These are phyloP conservation scores for Papiliotrema flavescens DNA, from an alignment of 1,284 basidiomycete genomes.

Conservation along the genomic window DNA sequence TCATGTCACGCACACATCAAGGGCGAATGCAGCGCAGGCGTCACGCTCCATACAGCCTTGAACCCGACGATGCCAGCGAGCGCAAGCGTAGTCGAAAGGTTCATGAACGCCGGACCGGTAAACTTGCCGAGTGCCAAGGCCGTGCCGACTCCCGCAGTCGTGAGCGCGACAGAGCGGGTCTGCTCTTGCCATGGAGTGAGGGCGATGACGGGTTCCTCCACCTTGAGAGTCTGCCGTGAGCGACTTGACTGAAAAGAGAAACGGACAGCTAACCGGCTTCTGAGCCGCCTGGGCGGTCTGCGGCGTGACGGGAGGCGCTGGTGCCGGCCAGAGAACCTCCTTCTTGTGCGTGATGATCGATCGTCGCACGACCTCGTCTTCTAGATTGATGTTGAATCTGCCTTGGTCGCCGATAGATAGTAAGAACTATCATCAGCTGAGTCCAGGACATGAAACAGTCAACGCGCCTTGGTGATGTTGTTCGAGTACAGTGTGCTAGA, in stretches of 20 bases:
- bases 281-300: conserved; percentile 56
- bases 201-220: conserved; percentile 51
- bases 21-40: conserved; percentile 69
- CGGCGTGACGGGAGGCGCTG: conserved; percentile 44
- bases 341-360: conserved; percentile 71
- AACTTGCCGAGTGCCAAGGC: conserved; percentile 68
- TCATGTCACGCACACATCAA: conserved; percentile 35
- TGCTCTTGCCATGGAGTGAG: conserved; percentile 80
- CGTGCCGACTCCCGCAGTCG: conserved; percentile 71
- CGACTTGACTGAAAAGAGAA: not conserved
- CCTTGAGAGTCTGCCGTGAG: conserved; percentile 16
- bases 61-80: conserved; percentile 68
- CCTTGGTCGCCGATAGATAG: conserved; percentile 67
- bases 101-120: conserved; percentile 75
- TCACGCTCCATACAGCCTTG: conserved; percentile 80
- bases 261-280: conserved; percentile 10
- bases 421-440: conserved; percentile 55
- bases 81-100: conserved; percentile 77
- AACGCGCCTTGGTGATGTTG: conserved; percentile 66
- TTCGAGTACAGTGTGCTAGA: conserved; percentile 83
- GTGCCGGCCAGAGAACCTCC: conserved; percentile 57
- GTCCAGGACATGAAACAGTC: not conserved
- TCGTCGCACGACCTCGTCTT: conserved; percentile 77
- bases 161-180: conserved; percentile 63
- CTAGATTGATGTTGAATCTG: conserved; percentile 63